A percentile compares a stretch with the other conserved stretches of the same genome.
Evolutionary conservation across 225 moss, liverwort and hornwort genomes (phyloP).

Genomic region (Bryum argenteum): DNA sequence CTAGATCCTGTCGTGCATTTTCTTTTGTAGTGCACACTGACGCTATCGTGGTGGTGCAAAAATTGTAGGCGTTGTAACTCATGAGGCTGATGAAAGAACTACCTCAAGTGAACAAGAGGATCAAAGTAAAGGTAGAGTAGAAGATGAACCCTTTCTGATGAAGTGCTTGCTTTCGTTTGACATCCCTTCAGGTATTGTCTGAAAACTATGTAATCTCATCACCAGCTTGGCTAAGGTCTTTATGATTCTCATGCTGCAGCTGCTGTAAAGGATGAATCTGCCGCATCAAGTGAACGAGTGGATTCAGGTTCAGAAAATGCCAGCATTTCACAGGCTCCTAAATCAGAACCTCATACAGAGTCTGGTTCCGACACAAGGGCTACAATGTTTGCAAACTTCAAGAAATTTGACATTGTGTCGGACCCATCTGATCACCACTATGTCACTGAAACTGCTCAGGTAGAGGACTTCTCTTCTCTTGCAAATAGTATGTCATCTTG

Average conservation of each 20-base stretch:
- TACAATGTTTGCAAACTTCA: slow-evolving; percentile 42
- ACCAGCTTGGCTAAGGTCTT: slow-evolving; percentile 12
- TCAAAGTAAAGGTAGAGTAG: slow-evolving; percentile 30
- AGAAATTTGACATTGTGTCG: slow-evolving; percentile 83
- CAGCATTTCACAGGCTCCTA: slow-evolving; percentile 24
- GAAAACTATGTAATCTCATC: background rate
- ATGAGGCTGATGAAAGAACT: slow-evolving; percentile 41
- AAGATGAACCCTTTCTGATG: slow-evolving; percentile 10
- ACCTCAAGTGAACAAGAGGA: slow-evolving; percentile 34
- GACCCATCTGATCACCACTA: slow-evolving; percentile 88
- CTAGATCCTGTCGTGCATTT: slow-evolving; percentile 12
- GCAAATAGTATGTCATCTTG: slow-evolving; percentile 3
- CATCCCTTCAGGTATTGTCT: slow-evolving; percentile 10
- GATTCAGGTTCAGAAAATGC: slow-evolving; percentile 29
- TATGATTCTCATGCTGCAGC: slow-evolving; percentile 30
- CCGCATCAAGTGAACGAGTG: slow-evolving; percentile 40
- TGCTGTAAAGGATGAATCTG: slow-evolving; percentile 39
- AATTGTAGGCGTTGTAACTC: slow-evolving; percentile 32
- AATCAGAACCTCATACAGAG: slow-evolving; percentile 24
- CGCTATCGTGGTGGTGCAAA: slow-evolving; percentile 25
- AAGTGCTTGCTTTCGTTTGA: slow-evolving; percentile 21
- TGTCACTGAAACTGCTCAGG: slow-evolving; percentile 69
- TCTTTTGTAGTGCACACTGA: slow-evolving; percentile 1
- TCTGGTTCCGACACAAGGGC: slow-evolving; percentile 23
- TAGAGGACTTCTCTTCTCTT: slow-evolving; percentile 24